Evolutionary conservation across 1,284 basidiomycete genomes (phyloP).

Genomic region (Inonotus obliquus): DNA sequence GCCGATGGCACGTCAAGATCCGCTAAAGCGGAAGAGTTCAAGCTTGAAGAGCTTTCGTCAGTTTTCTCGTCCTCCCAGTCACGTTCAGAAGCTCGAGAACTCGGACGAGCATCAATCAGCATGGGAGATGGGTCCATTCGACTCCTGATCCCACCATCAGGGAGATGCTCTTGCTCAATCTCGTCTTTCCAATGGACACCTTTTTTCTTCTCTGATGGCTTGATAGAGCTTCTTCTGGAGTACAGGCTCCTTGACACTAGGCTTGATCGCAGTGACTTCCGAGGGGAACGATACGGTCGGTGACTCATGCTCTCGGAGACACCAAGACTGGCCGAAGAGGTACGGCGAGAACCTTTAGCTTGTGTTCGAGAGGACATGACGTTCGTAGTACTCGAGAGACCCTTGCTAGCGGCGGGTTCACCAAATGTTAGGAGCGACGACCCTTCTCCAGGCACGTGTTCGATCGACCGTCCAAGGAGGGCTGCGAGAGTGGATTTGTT

Average conservation of each 20-base stretch:
- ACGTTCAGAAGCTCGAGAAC: slow-evolving; percentile 63
- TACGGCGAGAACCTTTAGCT: slow-evolving; percentile 39
- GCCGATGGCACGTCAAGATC: slow-evolving; percentile 27
- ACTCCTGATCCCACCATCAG: slow-evolving; percentile 54
- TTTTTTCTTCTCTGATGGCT: slow-evolving; percentile 62
- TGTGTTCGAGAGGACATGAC: slow-evolving; percentile 41
- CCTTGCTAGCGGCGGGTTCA: slow-evolving; percentile 32
- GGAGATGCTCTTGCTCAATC: slow-evolving; percentile 76
- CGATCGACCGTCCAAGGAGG: slow-evolving; percentile 60
- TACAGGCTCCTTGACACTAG: slow-evolving; percentile 38
- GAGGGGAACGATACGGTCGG: slow-evolving; percentile 46
- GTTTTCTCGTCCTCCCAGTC: slow-evolving; percentile 87
- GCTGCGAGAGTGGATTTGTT: slow-evolving; percentile 64
- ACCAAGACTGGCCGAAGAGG: slow-evolving; percentile 46
- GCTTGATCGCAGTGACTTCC: slow-evolving; percentile 66
- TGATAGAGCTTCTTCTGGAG: slow-evolving; percentile 51
- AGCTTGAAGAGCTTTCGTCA: slow-evolving; percentile 56
- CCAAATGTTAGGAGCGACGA: slow-evolving; percentile 44
- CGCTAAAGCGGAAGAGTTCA: slow-evolving; percentile 42
- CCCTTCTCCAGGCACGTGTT: slow-evolving; percentile 40
- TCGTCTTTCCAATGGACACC: slow-evolving; percentile 89
- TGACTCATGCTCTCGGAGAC: slow-evolving; percentile 31
- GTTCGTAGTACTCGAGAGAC: slow-evolving; percentile 34
- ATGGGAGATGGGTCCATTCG: slow-evolving; percentile 18
- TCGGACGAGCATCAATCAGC: slow-evolving; percentile 28